These are phyloP conservation scores for Aspergillus sp. DNA, from an alignment of 2,329 filamentous ascomycete species.

Conservation along the genomic window DNA sequence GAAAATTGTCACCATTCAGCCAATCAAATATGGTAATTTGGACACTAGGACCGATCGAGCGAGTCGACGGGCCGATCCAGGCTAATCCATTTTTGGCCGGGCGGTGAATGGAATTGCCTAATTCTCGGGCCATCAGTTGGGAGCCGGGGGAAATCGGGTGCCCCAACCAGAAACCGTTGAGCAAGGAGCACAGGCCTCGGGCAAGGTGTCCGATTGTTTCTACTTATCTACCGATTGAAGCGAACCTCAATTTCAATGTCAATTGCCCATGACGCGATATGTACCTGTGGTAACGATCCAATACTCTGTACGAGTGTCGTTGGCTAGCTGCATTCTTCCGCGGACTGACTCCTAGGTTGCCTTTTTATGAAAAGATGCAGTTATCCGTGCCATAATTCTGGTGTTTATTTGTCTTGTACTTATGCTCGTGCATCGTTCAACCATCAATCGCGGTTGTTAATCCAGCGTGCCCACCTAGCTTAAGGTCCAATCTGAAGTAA, in stretches of 20 bases:
- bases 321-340: no score
- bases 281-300: no score
- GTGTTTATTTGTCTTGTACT: no score
- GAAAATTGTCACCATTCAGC: background rate
- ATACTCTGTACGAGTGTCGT: no score
- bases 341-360: no score
- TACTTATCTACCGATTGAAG: background rate
- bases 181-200: background rate
- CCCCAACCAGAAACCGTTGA: slow-evolving; percentile 21
- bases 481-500: background rate
- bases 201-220: background rate
- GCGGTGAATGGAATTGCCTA: slow-evolving; percentile 6
- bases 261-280: background rate
- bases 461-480: background rate
- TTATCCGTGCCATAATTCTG: no score
- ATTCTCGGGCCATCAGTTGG: slow-evolving; percentile 20
- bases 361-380: no score
- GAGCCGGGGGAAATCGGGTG: slow-evolving; percentile 22
- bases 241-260: background rate
- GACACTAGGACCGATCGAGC: slow-evolving; percentile 1
- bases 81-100: slow-evolving; percentile 9
- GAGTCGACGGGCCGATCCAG: background rate
- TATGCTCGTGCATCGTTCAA: no score
- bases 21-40: background rate
- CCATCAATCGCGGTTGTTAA: no score